phyloP scores from a whole-genome alignment of 306 rosid genomes.

The Ormosia semicastrata region DNA sequence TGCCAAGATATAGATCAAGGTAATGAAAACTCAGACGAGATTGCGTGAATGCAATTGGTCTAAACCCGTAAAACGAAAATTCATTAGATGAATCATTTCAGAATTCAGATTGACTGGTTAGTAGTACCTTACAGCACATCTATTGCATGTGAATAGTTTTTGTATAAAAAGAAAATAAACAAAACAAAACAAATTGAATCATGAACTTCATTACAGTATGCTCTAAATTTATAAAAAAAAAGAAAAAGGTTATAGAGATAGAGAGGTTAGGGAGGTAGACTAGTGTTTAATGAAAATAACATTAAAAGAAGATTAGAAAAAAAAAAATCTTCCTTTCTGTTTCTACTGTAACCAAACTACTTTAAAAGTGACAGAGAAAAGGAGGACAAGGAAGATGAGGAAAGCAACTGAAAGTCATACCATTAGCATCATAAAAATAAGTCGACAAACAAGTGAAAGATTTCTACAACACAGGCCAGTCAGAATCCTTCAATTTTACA shows the following conservation, averaged over 20 bases:
- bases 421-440: constrained; percentile 17
- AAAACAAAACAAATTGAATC: not conserved
- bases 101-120: constrained; percentile 14
- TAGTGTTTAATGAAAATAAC: not conserved
- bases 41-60: not conserved
- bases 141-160: not conserved
- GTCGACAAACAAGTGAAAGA: not conserved
- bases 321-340: not conserved
- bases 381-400: not conserved
- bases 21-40: not conserved
- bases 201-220: not conserved
- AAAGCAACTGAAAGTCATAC: constrained; percentile 13
- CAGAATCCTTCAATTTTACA: not conserved
- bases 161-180: not conserved
- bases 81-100: not conserved
- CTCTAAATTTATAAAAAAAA: not conserved
- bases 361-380: constrained; percentile 14
- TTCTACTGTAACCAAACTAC: not conserved
- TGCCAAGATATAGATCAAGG: constrained; percentile 19
- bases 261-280: not conserved
- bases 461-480: constrained; percentile 4
- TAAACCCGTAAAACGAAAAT: not conserved
- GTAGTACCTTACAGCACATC: not conserved
- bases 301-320: not conserved
- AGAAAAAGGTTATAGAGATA: not conserved